A percentile compares a stretch with the other conserved stretches of the same genome.
These are phyloP conservation scores for Trypanosoma platydactyli DNA, from an alignment of 208 protist genomes.

Conservation along the genomic window DNA sequence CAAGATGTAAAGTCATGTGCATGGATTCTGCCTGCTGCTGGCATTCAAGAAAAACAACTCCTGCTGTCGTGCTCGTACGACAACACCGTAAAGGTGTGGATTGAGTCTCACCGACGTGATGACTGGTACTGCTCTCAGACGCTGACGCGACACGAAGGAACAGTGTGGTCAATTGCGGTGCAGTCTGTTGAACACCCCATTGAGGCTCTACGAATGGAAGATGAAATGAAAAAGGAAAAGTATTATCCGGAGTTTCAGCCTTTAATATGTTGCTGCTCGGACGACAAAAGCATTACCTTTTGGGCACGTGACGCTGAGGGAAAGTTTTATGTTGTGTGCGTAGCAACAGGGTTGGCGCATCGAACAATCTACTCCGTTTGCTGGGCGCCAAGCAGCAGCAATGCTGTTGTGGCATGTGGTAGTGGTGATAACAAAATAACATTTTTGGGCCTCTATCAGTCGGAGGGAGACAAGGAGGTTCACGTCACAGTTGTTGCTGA, in stretches of 20 bases:
- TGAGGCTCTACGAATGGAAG: conserved; percentile 23
- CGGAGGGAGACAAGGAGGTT: conserved; percentile 17
- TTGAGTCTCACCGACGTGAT: conserved; percentile 58
- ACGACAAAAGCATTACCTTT: conserved; percentile 68
- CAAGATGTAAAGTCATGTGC: conserved; percentile 91
- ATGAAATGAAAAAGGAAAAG: conserved; percentile 25
- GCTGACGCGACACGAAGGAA: conserved; percentile 68
- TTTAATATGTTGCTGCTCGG: conserved; percentile 73
- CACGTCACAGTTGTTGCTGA: conserved; percentile 36
- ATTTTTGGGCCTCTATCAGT: conserved; percentile 59
- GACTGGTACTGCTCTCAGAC: conserved; percentile 89
- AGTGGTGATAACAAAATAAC: conserved; percentile 86
- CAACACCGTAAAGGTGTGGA: conserved; percentile 70
- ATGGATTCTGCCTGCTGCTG: conserved; percentile 51
- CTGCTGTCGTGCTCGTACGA: conserved; percentile 84
- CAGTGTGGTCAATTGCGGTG: conserved; percentile 84
- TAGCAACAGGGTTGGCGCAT: conserved; percentile 53
- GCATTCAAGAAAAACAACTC: conserved; percentile 37
- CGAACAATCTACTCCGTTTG: conserved; percentile 71
- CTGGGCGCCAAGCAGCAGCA: conserved; percentile 53
- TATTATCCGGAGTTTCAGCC: conserved; percentile 35
- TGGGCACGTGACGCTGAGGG: conserved; percentile 51
- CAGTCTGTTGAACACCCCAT: conserved; percentile 58
- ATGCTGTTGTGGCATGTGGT: conserved; percentile 63
- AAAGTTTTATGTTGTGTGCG: conserved; percentile 38